phyloP scores from a whole-genome alignment of 2,329 filamentous ascomycete genomes.

The Penicillium sp. region DNA sequence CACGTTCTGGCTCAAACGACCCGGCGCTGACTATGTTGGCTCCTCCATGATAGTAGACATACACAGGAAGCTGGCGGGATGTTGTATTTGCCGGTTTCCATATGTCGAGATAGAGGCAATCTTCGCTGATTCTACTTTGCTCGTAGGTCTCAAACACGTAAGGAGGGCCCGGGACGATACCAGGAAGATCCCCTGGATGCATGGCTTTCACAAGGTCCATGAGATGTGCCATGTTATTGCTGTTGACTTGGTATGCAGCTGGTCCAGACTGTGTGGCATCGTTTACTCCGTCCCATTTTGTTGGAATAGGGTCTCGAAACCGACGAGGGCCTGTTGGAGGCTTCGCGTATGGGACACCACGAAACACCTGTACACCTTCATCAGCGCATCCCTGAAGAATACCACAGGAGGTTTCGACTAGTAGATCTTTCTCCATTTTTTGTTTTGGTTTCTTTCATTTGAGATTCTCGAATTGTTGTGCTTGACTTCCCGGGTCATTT shows the following conservation, averaged over 20 bases:
- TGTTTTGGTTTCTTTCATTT: no score
- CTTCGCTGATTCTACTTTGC: neutral
- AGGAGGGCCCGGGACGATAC: neutral
- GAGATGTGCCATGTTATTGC: neutral
- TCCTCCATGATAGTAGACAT: neutral
- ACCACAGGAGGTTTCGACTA: neutral
- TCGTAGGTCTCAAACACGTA: neutral
- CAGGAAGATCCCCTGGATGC: neutral
- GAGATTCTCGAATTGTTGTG: no score
- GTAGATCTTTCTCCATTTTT: no score
- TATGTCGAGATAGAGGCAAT: neutral
- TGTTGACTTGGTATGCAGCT: neutral
- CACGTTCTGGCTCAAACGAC: neutral
- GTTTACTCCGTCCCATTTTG: neutral
- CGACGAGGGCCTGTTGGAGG: no score
- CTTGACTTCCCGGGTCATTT: no score
- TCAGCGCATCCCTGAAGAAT: neutral
- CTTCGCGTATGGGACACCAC: neutral
- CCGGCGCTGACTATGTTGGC: neutral
- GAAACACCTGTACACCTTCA: neutral
- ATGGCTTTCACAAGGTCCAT: neutral
- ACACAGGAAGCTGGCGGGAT: neutral
- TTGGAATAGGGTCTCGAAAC: neutral
- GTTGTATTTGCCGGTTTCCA: neutral
- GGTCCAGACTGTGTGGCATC: neutral